Evolutionary conservation across 495 filamentous ascomycete genomes (phyloP).

Genomic region (Bathelium albidoporum): DNA sequence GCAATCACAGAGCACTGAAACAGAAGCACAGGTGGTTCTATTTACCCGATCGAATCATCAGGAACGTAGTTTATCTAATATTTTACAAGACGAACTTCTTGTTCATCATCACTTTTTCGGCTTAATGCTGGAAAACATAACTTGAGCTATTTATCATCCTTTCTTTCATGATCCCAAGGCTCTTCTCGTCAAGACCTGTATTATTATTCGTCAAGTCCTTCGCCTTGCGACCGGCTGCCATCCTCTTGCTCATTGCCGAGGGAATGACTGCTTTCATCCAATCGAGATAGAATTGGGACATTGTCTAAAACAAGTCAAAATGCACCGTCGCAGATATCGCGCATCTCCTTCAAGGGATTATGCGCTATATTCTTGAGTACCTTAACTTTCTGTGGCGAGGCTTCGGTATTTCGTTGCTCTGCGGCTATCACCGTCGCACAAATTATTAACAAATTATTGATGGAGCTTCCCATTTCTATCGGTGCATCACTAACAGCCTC

Average conservation of each 20-base stretch:
- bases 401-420: background rate
- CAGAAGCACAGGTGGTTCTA: no score
- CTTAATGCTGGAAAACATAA: no score
- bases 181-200: no score
- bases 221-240: background rate
- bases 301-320: background rate
- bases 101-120: no score
- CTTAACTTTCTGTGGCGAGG: background rate
- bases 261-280: background rate
- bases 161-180: no score
- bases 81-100: no score
- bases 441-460: background rate
- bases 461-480: background rate
- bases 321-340: background rate
- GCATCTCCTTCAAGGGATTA: background rate
- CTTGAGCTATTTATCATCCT: no score
- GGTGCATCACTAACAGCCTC: background rate
- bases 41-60: no score
- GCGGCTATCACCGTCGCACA: background rate
- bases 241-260: background rate
- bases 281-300: background rate
- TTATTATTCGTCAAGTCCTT: no score
- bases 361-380: background rate
- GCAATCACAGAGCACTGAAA: no score
- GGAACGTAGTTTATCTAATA: no score